phyloP scores from a whole-genome alignment of 495 filamentous ascomycete genomes.

The Xylaria curta region DNA sequence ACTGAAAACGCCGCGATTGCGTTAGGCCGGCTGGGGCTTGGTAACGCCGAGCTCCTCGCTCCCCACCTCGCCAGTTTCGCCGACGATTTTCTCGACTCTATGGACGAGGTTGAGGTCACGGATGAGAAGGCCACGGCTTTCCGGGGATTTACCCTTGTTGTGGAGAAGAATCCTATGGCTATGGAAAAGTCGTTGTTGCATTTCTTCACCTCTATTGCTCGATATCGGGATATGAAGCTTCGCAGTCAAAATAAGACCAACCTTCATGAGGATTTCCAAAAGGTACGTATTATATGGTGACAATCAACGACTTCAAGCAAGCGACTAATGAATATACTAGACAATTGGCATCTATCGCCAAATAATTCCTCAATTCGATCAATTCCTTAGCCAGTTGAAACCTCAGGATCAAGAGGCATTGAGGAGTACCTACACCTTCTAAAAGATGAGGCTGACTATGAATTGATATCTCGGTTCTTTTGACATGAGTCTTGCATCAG shows the following conservation, averaged over 20 bases:
- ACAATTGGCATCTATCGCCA: slow-evolving; percentile 81
- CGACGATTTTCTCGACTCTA: slow-evolving; percentile 77
- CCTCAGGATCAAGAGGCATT: slow-evolving; percentile 65
- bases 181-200: slow-evolving; percentile 85
- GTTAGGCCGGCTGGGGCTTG: slow-evolving; percentile 86
- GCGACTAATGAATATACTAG: slow-evolving; percentile 51
- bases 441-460: neutral
- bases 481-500: neutral
- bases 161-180: slow-evolving; percentile 85
- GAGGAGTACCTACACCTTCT: slow-evolving; percentile 36
- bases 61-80: slow-evolving; percentile 84
- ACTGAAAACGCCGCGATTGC: slow-evolving; percentile 96
- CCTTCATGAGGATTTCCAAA: slow-evolving; percentile 55
- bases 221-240: slow-evolving; percentile 66
- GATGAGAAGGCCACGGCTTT: slow-evolving; percentile 96
- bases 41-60: slow-evolving; percentile 75
- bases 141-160: slow-evolving; percentile 83
- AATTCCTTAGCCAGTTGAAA: slow-evolving; percentile 74
- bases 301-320: slow-evolving; percentile 9
- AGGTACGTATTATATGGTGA: slow-evolving; percentile 38
- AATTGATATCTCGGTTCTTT: neutral
- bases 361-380: slow-evolving; percentile 84
- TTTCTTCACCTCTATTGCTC: slow-evolving; percentile 85
- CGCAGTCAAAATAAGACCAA: slow-evolving; percentile 53
- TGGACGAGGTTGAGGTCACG: slow-evolving; percentile 83